These are phyloP conservation scores for Setaria italica DNA, from an alignment of 202 grass and related monocot species.

Conservation along the genomic window DNA sequence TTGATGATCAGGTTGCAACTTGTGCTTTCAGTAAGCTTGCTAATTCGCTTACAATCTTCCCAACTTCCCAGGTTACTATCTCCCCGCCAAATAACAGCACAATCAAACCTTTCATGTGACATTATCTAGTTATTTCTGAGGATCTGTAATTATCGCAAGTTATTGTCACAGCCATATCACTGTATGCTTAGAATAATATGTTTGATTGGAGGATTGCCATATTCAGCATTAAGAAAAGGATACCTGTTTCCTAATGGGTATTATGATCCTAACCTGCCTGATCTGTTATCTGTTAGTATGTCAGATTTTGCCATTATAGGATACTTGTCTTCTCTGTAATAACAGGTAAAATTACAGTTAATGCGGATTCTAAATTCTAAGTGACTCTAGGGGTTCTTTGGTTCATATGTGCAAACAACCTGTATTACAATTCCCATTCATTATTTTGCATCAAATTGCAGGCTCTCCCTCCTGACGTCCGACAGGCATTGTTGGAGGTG, in stretches of 20 bases:
- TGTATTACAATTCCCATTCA: neutral
- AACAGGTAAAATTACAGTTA: neutral
- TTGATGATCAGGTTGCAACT: slow-evolving; percentile 42
- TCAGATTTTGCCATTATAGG: neutral
- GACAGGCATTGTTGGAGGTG: slow-evolving; percentile 51
- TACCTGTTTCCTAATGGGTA: neutral
- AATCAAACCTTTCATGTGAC: neutral
- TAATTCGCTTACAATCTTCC: slow-evolving; percentile 13
- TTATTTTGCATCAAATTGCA: slow-evolving; percentile 20
- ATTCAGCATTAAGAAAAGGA: neutral
- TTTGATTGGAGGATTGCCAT: neutral
- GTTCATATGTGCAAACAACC: neutral
- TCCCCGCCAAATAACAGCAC: neutral
- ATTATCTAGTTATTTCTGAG: neutral
- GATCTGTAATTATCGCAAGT: neutral
- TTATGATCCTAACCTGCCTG: too few relatives aligned
- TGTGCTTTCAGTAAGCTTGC: slow-evolving; percentile 22
- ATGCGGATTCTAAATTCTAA: neutral
- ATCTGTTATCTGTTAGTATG: neutral
- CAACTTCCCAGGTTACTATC: neutral
- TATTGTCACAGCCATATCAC: neutral
- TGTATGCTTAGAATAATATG: neutral
- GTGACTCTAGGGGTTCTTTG: neutral
- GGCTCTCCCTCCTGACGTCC: slow-evolving; percentile 59
- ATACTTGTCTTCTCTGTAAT: neutral